phyloP scores from a whole-genome alignment of 2,329 filamentous ascomycete species.

The Immersiporthe knoxdaviesiana region DNA sequence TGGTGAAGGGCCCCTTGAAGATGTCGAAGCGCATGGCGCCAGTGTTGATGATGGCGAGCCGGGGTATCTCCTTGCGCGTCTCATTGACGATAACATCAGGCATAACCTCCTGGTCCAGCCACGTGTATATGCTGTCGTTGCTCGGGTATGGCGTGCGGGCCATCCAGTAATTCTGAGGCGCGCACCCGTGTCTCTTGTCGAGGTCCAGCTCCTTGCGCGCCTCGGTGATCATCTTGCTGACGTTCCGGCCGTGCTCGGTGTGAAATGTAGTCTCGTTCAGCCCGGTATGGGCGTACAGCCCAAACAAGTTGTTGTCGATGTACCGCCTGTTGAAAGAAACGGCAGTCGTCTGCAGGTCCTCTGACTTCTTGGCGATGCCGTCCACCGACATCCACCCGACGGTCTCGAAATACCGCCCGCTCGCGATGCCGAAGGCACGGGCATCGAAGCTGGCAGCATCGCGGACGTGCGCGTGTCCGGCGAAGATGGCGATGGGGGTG shows the following conservation, averaged over 20 bases:
- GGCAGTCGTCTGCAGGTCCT: constrained; percentile 38
- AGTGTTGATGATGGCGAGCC: constrained; percentile 81
- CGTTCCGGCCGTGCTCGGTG: constrained; percentile 73
- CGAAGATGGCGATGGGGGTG: constrained; percentile 88
- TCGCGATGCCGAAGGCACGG: constrained; percentile 78
- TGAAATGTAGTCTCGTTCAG: constrained; percentile 73
- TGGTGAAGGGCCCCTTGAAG: constrained; percentile 88
- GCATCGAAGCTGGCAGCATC: constrained; percentile 81
- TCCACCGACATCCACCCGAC: constrained; percentile 90
- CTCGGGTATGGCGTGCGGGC: constrained; percentile 74
- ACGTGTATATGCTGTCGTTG: constrained; percentile 76
- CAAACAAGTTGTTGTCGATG: constrained; percentile 91
- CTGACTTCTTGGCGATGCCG: constrained; percentile 53
- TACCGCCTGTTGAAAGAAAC: constrained; percentile 77
- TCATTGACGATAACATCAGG: constrained; percentile 66
- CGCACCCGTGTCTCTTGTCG: constrained; percentile 79
- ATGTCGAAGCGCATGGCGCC: constrained; percentile 95
- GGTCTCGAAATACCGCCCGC: constrained; percentile 92
- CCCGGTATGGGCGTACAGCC: constrained; percentile 78
- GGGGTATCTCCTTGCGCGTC: constrained; percentile 61
- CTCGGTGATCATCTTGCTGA: constrained; percentile 69
- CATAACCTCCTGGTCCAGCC: constrained; percentile 76
- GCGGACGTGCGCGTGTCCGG: constrained; percentile 86
- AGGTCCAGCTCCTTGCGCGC: constrained; percentile 73
- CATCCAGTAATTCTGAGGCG: constrained; percentile 81